phyloP scores from a whole-genome alignment of 192 early-diverging fungal genomes.

The Fimicolochytrium jonesii region DNA sequence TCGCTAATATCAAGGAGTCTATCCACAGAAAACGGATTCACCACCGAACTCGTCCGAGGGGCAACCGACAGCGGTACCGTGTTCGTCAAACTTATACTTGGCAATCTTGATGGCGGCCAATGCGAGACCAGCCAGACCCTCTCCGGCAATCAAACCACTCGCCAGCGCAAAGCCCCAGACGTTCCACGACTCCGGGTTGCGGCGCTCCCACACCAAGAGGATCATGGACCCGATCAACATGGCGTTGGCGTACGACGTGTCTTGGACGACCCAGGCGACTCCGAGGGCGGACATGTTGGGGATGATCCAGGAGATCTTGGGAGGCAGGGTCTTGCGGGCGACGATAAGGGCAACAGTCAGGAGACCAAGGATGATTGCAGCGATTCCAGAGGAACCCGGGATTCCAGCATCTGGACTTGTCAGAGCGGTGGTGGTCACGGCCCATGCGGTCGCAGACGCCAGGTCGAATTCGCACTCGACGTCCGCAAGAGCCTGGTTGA shows the following conservation, averaged over 20 bases:
- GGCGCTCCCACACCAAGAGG: constrained; percentile 17
- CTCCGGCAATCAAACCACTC: constrained; percentile 33
- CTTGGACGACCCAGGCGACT: constrained; percentile 25
- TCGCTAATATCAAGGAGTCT: no score
- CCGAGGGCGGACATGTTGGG: constrained; percentile 53
- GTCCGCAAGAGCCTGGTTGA: constrained; percentile 15
- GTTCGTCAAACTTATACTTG: no score
- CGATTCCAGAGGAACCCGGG: constrained; percentile 30
- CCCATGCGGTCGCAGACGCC: constrained; percentile 41
- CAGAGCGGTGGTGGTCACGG: constrained; percentile 14
- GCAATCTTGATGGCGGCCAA: no score
- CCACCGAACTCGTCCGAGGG: no score
- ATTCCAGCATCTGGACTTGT: constrained; percentile 27
- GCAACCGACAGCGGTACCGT: no score
- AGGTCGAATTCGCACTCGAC: constrained; percentile 40
- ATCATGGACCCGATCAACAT: constrained; percentile 31
- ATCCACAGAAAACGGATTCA: no score
- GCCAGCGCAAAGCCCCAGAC: constrained; percentile 35
- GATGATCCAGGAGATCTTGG: constrained; percentile 45
- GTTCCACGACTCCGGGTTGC: constrained; percentile 7
- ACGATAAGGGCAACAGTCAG: constrained; percentile 40
- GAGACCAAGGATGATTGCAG: constrained; percentile 37
- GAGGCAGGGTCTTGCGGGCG: constrained; percentile 45
- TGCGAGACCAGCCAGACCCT: constrained; percentile 35
- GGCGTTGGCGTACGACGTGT: constrained; percentile 16